Base-by-base conservation (phyloP, 148 eudicot genomes). In the Vaccinium macrocarpon region DNA sequence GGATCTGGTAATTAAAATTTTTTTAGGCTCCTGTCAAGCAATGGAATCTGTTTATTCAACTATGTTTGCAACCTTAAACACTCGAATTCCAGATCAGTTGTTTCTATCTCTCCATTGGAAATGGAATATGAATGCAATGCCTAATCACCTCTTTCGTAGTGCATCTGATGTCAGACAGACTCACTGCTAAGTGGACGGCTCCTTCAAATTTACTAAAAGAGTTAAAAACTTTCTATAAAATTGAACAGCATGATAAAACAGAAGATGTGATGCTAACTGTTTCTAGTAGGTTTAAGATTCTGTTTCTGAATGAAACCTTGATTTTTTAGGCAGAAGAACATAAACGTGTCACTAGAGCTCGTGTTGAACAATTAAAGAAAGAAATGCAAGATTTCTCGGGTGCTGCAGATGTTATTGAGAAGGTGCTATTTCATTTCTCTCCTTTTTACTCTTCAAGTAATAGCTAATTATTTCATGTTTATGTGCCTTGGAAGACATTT, bases 351-450 rank as follows among this genome's bases (percentile, higher is more conserved):
- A 61, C 82, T 59, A 83, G 66, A 84, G 87, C 86, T 84, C 89
- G 86, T 78, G 79, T 87, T 81, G 88, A 88, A 77, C 90, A 87
- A 76, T 90, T 88, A 27, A 87, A 55, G 85, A 90, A 86, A 83
- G 86, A 89, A 82, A 82, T 59, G 80, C 87, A 90, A 82, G 91
- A 87, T 48, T 46, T 76, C 1, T 32, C 87, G 29, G 77, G 51
- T n/a, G 23, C 79, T 76, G 29, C 82, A 12, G 84, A 82, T 59
- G 79, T 83, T 80, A 79, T 80, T 23, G 83, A 84, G 81, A 86
- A 89, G 91, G 91, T 89, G 79, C 62, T 35, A 46, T 83, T 48
- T 59, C 23, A 56, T 79, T 29, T 72, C n/a, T 13, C 49, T 21
- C 18, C 32, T 35, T 49, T 74, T n/a, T 76, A 8, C 52, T 56